Evolutionary conservation across 306 rosid species (phyloP).

Genomic region (Amphicarpaea edgeworthii): DNA sequence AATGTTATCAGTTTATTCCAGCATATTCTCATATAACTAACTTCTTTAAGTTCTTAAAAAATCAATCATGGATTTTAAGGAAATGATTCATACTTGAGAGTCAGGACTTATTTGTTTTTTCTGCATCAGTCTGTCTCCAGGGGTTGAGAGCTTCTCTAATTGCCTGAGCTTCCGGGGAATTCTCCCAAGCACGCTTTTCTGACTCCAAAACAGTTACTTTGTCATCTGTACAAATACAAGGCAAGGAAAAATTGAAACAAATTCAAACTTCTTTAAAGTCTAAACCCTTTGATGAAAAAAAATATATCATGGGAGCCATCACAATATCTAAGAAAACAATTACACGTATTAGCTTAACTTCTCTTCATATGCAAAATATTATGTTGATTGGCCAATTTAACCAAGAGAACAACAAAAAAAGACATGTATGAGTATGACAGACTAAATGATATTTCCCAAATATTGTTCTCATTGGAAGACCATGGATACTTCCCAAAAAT

Average conservation of each 20-base stretch:
- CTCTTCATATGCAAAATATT: background rate
- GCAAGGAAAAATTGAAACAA: slow-evolving; percentile 31
- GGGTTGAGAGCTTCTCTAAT: slow-evolving; percentile 68
- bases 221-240: slow-evolving; percentile 67
- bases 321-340: slow-evolving; percentile 28
- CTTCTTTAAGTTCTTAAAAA: slow-evolving; percentile 20
- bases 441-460: background rate
- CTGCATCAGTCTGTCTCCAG: slow-evolving; percentile 50
- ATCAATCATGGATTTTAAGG: slow-evolving; percentile 6
- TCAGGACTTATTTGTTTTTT: slow-evolving; percentile 49
- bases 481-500: background rate
- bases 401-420: slow-evolving; percentile 6
- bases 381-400: slow-evolving; percentile 3
- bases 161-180: slow-evolving; percentile 78
- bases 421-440: background rate
- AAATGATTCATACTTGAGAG: slow-evolving; percentile 21
- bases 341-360: no score
- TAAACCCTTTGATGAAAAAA: slow-evolving; percentile 16
- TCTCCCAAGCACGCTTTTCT: slow-evolving; percentile 84
- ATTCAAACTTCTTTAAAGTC: slow-evolving; percentile 1
- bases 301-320: background rate
- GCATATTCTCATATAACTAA: slow-evolving; percentile 2
- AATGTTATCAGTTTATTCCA: slow-evolving; percentile 17
- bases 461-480: background rate
- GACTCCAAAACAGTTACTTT: slow-evolving; percentile 90